A percentile compares a stretch with the other conserved stretches of the same genome.
Conservation (phyloP, 768 basidiomycete species). For the Russula foetens region DNA sequence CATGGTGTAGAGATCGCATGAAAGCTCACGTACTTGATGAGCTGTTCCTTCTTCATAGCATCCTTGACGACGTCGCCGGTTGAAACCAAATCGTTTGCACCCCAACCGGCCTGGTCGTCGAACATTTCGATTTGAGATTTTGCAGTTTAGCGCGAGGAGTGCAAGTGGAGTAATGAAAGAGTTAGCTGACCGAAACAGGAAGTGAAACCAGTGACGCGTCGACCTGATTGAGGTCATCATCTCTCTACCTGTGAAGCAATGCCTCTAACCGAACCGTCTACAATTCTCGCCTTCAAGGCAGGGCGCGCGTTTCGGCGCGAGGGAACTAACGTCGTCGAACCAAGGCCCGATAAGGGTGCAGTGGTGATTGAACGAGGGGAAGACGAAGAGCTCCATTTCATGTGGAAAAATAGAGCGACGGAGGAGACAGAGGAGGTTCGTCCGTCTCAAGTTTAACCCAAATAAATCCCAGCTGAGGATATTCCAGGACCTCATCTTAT, state of each 20-base stretch:
- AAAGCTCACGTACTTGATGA: slow-evolving; percentile 54
- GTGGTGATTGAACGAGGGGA: slow-evolving; percentile 60
- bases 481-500: slow-evolving; percentile 73
- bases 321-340: slow-evolving; percentile 59
- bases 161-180: neutral
- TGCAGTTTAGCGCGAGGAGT: neutral
- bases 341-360: slow-evolving; percentile 64
- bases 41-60: slow-evolving; percentile 66
- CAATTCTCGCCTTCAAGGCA: slow-evolving; percentile 49
- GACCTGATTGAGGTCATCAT: neutral
- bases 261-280: slow-evolving; percentile 16
- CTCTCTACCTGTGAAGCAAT: neutral
- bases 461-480: neutral
- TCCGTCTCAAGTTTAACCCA: neutral
- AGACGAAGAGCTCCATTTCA: slow-evolving; percentile 70
- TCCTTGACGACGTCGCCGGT: slow-evolving; percentile 63
- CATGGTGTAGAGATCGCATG: neutral
- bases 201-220: slow-evolving; percentile 12
- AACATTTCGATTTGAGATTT: neutral
- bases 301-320: slow-evolving; percentile 68
- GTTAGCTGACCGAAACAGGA: neutral
- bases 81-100: slow-evolving; percentile 27
- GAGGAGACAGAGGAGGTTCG: slow-evolving; percentile 54
- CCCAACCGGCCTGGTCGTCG: slow-evolving; percentile 18
- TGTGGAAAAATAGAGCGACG: slow-evolving; percentile 69